Base-by-base conservation (phyloP, 2,329 filamentous ascomycete genomes). In the Pseudocercospora vitis region DNA sequence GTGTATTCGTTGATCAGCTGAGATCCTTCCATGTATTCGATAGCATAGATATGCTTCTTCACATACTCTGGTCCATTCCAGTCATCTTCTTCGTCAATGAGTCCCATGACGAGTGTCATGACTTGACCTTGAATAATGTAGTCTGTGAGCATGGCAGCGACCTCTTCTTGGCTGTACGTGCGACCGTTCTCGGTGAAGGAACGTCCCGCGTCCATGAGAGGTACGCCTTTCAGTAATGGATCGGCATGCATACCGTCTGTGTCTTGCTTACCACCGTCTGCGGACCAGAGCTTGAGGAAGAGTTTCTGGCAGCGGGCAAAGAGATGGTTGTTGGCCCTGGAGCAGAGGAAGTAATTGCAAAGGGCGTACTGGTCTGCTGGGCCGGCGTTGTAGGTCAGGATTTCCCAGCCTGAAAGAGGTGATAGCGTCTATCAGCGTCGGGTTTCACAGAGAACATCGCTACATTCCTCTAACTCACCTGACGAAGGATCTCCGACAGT, bases 51-150 rank as follows among this genome's bases (percentile, higher is more conserved):
- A 52, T 78, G 74, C 49, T 79, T 63, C 2, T 70, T 66, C 2
- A 73, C 71, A 57, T 83, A 83, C 29, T 69, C 65, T 0, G 81
- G 80, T 1, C 81, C 80, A 61, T 83, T 67, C 81, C 81, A 84
- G 0, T 65, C 69, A 24, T 73, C 75, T 24, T 76, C 74, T 2
- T 74, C 68, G 55, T 83, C 80, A 0, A 81, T 62, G 4, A 79
- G 73, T 1, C 76, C 74, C 75, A 81, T 76, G 0, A 78, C 79
- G 66, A 78, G 68, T 5, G 71, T 74, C 57, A 81, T 73, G 2
- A 71, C 78, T 55, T 82, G 79, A 2, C 78, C 80, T 56, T 84
- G 80, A 33, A 79, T 76, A 51, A 82, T 81, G 57, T 83, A 84
- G 60, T 84, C 80, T 2, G 76, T 77, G 61, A 83, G 70, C 57